Evolutionary conservation across 2,329 filamentous ascomycete species (phyloP).

Genomic region (Blastomyces parvus): DNA sequence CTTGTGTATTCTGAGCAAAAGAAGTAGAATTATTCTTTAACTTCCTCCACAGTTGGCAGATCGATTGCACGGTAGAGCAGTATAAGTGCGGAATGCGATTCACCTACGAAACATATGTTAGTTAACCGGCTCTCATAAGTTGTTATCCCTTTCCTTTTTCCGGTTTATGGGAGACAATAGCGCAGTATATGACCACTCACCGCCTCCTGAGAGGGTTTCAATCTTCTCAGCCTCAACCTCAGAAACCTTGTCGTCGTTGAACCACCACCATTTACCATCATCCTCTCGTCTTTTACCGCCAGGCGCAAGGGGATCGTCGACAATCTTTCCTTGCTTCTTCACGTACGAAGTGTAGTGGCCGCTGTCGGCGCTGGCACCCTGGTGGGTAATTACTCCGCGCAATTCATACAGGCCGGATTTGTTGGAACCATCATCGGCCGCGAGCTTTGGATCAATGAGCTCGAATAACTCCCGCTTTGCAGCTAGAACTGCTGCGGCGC

Average conservation of each 20-base stretch:
- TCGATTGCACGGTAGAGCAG: slow-evolving; percentile 44
- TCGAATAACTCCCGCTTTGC: slow-evolving; percentile 82
- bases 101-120: slow-evolving; percentile 26
- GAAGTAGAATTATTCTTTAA: slow-evolving; percentile 13
- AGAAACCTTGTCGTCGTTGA: slow-evolving; percentile 95
- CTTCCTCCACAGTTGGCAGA: slow-evolving; percentile 36
- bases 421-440: slow-evolving; percentile 72
- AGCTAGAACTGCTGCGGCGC: slow-evolving; percentile 59
- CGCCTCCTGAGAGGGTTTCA: slow-evolving; percentile 77
- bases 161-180: slow-evolving; percentile 10
- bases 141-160: neutral
- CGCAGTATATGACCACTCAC: slow-evolving; percentile 36
- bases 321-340: slow-evolving; percentile 68
- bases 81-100: slow-evolving; percentile 44
- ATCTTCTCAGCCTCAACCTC: slow-evolving; percentile 91
- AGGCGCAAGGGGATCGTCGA: slow-evolving; percentile 54
- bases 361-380: slow-evolving; percentile 91
- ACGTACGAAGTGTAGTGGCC: slow-evolving; percentile 97
- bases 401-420: slow-evolving; percentile 94
- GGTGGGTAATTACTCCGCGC: slow-evolving; percentile 87
- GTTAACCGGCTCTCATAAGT: slow-evolving; percentile 15
- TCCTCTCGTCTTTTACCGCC: slow-evolving; percentile 65
- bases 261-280: slow-evolving; percentile 99
- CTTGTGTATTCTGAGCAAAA: slow-evolving; percentile 15
- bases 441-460: slow-evolving; percentile 65